These are phyloP conservation scores for Hondaea fermentalgiana DNA, from an alignment of 108 stramenopile species.

Conservation along the genomic window DNA sequence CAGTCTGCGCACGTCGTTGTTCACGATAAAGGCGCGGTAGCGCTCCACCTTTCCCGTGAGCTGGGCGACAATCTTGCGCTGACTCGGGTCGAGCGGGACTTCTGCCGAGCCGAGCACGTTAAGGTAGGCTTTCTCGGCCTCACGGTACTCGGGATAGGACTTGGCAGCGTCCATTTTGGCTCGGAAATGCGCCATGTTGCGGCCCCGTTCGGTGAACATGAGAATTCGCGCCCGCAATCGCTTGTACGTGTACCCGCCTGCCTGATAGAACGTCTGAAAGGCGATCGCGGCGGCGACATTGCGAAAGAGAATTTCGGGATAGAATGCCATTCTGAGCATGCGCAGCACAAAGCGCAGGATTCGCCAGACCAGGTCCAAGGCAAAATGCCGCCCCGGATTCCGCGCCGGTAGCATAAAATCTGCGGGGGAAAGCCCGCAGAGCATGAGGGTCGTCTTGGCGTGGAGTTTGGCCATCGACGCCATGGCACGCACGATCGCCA, in stretches of 20 bases:
- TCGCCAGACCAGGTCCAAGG: not conserved
- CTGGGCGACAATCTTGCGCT: slow-evolving; percentile 66
- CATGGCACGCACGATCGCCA: not conserved
- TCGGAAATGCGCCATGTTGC: slow-evolving; percentile 61
- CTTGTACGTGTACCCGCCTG: not conserved
- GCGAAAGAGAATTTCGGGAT: slow-evolving; percentile 54
- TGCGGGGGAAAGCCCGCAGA: not conserved
- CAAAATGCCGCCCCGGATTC: not conserved
- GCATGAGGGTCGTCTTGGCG: not conserved
- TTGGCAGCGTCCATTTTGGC: slow-evolving; percentile 46
- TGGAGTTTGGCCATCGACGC: not conserved
- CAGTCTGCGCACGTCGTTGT: slow-evolving; percentile 71
- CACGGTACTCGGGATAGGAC: slow-evolving; percentile 76
- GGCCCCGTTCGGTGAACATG: slow-evolving; percentile 35
- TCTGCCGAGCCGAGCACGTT: slow-evolving; percentile 67
- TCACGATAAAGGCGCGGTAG: slow-evolving; percentile 64
- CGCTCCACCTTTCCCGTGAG: slow-evolving; percentile 66
- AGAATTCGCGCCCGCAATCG: not conserved
- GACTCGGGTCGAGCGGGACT: slow-evolving; percentile 67
- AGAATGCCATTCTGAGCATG: slow-evolving; percentile 45
- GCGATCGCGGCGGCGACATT: slow-evolving; percentile 60
- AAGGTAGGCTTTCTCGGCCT: slow-evolving; percentile 72
- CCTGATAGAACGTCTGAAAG: slow-evolving; percentile 55
- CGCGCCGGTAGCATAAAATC: not conserved
- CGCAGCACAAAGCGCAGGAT: not conserved